phyloP scores from a whole-genome alignment of 176 grass and related monocot genomes.

The Dendrocalamus sinicus region DNA sequence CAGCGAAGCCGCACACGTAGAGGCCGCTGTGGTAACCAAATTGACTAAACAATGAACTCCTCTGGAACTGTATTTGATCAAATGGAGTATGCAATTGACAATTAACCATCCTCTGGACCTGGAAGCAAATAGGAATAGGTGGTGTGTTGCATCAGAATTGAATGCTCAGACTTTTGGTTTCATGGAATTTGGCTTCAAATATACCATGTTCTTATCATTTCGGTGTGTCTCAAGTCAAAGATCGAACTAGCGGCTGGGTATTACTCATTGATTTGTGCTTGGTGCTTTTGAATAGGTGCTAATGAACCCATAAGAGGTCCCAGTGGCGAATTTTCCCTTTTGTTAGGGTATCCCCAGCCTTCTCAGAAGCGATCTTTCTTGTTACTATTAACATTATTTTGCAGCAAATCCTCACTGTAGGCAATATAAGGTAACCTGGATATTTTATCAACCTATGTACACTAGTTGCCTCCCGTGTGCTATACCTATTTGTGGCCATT shows the following conservation, averaged over 20 bases:
- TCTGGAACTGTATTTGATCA: conserved; percentile 8
- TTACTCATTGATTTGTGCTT: not conserved
- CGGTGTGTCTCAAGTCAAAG: not conserved
- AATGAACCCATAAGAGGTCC: not conserved
- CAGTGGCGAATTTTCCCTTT: not conserved
- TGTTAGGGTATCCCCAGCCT: not conserved
- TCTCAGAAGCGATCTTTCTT: conserved; percentile 16
- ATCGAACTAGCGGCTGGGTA: not conserved
- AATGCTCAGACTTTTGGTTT: conserved; percentile 27
- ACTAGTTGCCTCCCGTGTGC: not conserved
- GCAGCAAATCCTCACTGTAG: not conserved
- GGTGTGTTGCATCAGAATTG: not conserved
- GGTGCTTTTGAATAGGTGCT: not conserved
- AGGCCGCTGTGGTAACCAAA: conserved; percentile 2
- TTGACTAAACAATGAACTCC: not conserved
- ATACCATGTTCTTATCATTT: not conserved
- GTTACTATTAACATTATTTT: conserved; percentile 6
- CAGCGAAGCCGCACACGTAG: not conserved
- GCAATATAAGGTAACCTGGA: not conserved
- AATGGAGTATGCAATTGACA: not conserved
- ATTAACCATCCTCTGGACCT: not conserved
- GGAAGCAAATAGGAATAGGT: not conserved
- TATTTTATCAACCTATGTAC: not conserved
- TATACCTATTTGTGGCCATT: conserved; percentile 1
- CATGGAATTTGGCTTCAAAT: conserved; percentile 5